Percentiles rank a stretch among this genome's conserved stretches.
These are phyloP conservation scores for Nitzschia inconspicua DNA, from an alignment of 108 stramenopile species.

Conservation along the genomic window DNA sequence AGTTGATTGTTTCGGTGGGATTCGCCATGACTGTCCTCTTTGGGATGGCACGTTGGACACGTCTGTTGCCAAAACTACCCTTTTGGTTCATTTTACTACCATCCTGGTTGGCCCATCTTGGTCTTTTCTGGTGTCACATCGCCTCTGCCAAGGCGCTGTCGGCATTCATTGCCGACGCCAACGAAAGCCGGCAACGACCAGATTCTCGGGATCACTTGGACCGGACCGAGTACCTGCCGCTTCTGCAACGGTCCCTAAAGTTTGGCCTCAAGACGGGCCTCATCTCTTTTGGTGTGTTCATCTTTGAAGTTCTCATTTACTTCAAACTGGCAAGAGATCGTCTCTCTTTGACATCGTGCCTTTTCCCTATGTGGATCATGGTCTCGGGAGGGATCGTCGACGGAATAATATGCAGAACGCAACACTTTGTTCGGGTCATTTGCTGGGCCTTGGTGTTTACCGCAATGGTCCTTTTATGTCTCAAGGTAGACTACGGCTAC, in stretches of 20 bases:
- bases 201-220: slow-evolving; percentile 84
- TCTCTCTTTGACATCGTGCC: slow-evolving; percentile 43
- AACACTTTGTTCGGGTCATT: slow-evolving; percentile 58
- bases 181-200: slow-evolving; percentile 71
- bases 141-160: slow-evolving; percentile 66
- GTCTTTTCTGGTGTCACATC: slow-evolving; percentile 64
- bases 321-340: slow-evolving; percentile 38
- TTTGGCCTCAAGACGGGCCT: slow-evolving; percentile 87
- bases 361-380: slow-evolving; percentile 75
- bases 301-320: slow-evolving; percentile 78
- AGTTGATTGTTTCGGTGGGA: slow-evolving; percentile 78
- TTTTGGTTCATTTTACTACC: slow-evolving; percentile 79
- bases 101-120: slow-evolving; percentile 72
- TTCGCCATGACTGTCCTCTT: slow-evolving; percentile 66
- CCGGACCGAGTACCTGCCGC: slow-evolving; percentile 79
- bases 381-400: slow-evolving; percentile 62
- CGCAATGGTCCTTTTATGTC: slow-evolving; percentile 55
- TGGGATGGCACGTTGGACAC: slow-evolving; percentile 68
- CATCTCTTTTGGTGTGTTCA: slow-evolving; percentile 67
- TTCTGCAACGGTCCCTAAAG: slow-evolving; percentile 79
- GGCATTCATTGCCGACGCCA: slow-evolving; percentile 75
- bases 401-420: slow-evolving; percentile 84
- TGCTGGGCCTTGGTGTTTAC: slow-evolving; percentile 66
- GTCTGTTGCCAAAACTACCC: slow-evolving; percentile 49
- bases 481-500: slow-evolving; percentile 65